Base-by-base conservation (phyloP, 495 filamentous ascomycete genomes). In the Aspergillus baeticus region DNA sequence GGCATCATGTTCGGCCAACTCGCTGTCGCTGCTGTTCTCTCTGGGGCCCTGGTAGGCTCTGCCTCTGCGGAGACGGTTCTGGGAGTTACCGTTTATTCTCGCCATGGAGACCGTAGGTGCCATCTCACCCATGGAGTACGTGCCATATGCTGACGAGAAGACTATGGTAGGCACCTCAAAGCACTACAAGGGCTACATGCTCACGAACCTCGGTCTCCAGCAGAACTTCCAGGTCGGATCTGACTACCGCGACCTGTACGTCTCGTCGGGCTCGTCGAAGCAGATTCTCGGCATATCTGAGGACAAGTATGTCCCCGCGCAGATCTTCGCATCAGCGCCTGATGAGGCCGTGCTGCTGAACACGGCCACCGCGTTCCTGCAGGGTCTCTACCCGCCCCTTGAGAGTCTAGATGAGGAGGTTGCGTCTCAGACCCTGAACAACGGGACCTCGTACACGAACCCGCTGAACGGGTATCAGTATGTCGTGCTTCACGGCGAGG, bases 231-330 rank as follows among this genome's bases (percentile, higher is more conserved):
- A 71, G 38, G 74, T 81, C 13, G 83, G 82, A n/a, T 68, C 78
- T 17, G 84, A 81, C 67, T 87, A 81, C 63, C 77, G 82, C 51
- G 61, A 74, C 26, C 75, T 81, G 5, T 87, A 87, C 63, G 71
- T 86, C 55, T 65, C 72, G 5, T 62, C 68, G n/a, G 66, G 62
- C 26, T 69, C 78, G 1, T 35, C 72, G 6, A 71, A 65, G 42
- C 68, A 73, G 41, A 84, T 87, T 62, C 58, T 66, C 17, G 81
- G 80, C 21, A 75, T 87, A 45, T 76, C 72, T 49, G 50, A 72
- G 17, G 69, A 81, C 55, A 56, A 76, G n/a, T 81, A 84, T 59
- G 78, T 79, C 58, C 71, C 76, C 22, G 67, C 69, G 5, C 83
- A 86, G 51, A 68, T 87, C 54, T 68, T 69, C 2, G 77, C 78